A percentile compares a stretch with the other conserved stretches of the same genome.
Conservation (phyloP, 2,329 filamentous ascomycete species). For the Pseudopithomyces maydicus region DNA sequence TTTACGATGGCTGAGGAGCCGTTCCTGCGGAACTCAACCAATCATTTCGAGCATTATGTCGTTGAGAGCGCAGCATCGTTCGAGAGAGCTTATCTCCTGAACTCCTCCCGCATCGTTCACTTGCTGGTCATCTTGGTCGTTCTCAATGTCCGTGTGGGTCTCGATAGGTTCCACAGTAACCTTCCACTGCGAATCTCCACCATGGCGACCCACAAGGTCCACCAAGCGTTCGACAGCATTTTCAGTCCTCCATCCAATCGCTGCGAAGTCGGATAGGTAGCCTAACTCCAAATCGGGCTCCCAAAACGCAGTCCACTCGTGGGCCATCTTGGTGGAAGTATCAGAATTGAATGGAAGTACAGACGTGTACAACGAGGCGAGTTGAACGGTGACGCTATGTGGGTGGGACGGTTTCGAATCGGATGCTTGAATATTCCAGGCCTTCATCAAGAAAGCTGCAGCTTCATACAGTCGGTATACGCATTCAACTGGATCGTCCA, state of each 20-base stretch:
- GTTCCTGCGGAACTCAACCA: no score
- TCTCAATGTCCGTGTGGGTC: not conserved
- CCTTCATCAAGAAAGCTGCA: constrained; percentile 12
- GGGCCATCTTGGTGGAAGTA: not conserved
- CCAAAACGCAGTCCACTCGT: constrained; percentile 1
- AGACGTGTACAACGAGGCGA: constrained; percentile 14
- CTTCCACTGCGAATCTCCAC: constrained; percentile 4
- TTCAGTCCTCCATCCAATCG: not conserved
- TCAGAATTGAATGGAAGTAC: constrained; percentile 17
- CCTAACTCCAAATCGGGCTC: not conserved
- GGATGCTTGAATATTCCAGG: constrained; percentile 10
- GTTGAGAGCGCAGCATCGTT: not conserved
- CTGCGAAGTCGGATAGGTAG: not conserved
- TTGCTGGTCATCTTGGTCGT: not conserved
- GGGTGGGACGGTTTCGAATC: not conserved
- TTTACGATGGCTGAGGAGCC: no score
- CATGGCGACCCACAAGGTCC: not conserved
- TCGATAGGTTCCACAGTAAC: not conserved
- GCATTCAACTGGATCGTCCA: constrained; percentile 8
- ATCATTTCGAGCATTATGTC: not conserved
- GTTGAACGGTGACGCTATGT: constrained; percentile 9
- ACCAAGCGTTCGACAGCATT: constrained; percentile 6
- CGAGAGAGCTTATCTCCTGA: not conserved
- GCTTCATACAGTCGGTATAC: constrained; percentile 9
- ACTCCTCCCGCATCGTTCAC: not conserved